Conservation (phyloP, 2,329 filamentous ascomycete species). For the Colletotrichum magnum region DNA sequence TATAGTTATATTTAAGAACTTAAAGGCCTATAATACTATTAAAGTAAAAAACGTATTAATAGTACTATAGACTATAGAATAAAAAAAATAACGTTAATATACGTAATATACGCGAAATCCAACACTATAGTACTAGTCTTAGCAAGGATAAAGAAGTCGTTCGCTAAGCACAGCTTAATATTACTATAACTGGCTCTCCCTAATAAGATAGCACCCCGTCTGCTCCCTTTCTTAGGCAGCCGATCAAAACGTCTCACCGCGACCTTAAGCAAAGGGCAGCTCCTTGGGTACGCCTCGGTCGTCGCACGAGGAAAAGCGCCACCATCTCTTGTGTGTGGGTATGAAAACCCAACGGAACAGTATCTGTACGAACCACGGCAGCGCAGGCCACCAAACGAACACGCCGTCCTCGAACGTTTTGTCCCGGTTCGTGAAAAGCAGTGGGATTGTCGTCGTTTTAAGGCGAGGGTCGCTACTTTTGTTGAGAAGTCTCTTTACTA, state of each 20-base stretch:
- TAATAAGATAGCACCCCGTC: too few relatives aligned
- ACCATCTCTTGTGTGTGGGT: conserved; percentile 52
- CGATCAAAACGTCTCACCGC: not conserved
- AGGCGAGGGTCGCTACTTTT: conserved; percentile 39
- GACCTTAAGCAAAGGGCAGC: conserved; percentile 51
- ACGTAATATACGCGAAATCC: too few relatives aligned
- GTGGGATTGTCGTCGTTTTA: conserved; percentile 42
- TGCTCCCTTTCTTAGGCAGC: too few relatives aligned
- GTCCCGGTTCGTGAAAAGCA: conserved; percentile 46
- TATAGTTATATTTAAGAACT: too few relatives aligned
- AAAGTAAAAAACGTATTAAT: too few relatives aligned
- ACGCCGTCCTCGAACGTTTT: conserved; percentile 44
- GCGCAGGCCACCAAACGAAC: conserved; percentile 44
- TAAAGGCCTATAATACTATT: too few relatives aligned
- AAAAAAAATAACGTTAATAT: too few relatives aligned
- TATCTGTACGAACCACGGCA: conserved; percentile 46
- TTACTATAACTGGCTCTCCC: too few relatives aligned
- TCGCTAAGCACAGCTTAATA: too few relatives aligned
- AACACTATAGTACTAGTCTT: too few relatives aligned
- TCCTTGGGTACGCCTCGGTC: conserved; percentile 48
- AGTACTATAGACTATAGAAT: too few relatives aligned
- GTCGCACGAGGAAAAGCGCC: conserved; percentile 53
- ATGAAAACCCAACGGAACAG: conserved; percentile 52
- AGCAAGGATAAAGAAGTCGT: too few relatives aligned
- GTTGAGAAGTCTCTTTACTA: conserved; percentile 39